Evolutionary conservation across 176 grass and related monocot genomes (phyloP).

Genomic region (Aegilops bicornis): DNA sequence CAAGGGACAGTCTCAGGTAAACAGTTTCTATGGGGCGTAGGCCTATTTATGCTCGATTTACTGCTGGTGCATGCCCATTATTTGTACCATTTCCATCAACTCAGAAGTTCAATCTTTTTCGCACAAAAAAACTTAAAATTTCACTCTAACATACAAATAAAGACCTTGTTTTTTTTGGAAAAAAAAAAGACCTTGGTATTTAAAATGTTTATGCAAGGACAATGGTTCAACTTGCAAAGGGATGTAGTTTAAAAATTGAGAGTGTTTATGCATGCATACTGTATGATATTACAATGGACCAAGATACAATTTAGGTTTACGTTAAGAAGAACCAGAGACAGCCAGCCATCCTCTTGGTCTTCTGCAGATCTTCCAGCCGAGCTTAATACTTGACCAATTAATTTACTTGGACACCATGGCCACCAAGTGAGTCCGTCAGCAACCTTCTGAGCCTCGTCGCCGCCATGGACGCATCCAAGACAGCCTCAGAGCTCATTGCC

Average conservation of each 20-base stretch:
- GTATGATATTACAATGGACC: background rate
- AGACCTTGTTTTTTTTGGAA: no score
- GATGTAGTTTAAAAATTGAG: background rate
- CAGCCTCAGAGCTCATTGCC: background rate
- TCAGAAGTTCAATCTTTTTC: no score
- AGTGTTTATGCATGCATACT: background rate
- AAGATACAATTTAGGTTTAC: background rate
- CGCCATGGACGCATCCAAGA: constrained; percentile 7
- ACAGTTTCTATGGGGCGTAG: no score
- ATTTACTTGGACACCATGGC: background rate
- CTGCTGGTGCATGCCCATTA: no score
- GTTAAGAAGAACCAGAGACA: background rate
- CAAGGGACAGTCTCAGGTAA: no score
- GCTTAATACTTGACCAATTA: background rate
- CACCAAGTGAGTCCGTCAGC: background rate
- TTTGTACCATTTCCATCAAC: no score
- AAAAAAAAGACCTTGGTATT: no score
- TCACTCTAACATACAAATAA: no score
- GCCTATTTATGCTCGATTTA: no score
- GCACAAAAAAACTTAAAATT: no score
- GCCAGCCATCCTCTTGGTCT: background rate
- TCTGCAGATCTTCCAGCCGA: background rate
- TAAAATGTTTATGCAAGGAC: no score
- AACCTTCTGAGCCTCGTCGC: constrained; percentile 3
- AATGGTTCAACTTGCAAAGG: background rate